Evolutionary conservation across 345 rosid genomes (phyloP).

Genomic region (Raphanus sativus): DNA sequence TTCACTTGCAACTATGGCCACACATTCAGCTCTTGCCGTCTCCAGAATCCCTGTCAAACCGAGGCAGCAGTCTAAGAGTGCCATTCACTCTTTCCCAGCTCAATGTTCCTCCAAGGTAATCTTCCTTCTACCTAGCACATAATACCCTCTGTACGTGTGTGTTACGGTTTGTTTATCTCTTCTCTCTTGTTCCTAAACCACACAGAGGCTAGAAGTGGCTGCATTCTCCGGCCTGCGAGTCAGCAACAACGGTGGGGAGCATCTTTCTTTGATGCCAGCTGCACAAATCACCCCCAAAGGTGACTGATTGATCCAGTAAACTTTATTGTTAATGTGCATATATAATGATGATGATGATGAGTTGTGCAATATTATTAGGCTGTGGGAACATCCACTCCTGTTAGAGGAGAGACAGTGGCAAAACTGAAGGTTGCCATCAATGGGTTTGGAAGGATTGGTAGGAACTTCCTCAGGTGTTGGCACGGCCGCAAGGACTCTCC

Average conservation of each 20-base stretch:
- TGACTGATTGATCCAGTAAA: slow-evolving; percentile 24
- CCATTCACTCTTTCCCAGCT: slow-evolving; percentile 58
- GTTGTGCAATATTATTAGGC: slow-evolving; percentile 43
- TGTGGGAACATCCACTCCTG: slow-evolving; percentile 45
- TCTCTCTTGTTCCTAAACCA: background rate
- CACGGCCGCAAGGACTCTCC: slow-evolving; percentile 94
- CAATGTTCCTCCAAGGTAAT: slow-evolving; percentile 78
- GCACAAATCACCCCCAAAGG: slow-evolving; percentile 76
- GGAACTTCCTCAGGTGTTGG: slow-evolving; percentile 99
- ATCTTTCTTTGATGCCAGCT: slow-evolving; percentile 71
- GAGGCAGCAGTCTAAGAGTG: slow-evolving; percentile 57
- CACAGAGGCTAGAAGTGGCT: slow-evolving; percentile 69
- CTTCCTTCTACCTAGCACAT: background rate
- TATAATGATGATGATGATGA: slow-evolving; percentile 6
- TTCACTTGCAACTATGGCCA: slow-evolving; percentile 66
- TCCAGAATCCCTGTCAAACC: slow-evolving; percentile 66
- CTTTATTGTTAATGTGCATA: slow-evolving; percentile 2
- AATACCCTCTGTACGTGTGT: background rate
- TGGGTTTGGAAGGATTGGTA: slow-evolving; percentile 95
- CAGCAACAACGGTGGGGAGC: slow-evolving; percentile 43
- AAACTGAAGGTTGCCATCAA: slow-evolving; percentile 96
- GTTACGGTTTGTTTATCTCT: slow-evolving; percentile 10
- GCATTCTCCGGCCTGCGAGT: slow-evolving; percentile 82
- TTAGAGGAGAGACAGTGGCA: slow-evolving; percentile 69
- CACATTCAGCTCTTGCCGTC: slow-evolving; percentile 88